Conservation (phyloP, 1,139 yeast species). For the Debaryomyces fabryi region DNA sequence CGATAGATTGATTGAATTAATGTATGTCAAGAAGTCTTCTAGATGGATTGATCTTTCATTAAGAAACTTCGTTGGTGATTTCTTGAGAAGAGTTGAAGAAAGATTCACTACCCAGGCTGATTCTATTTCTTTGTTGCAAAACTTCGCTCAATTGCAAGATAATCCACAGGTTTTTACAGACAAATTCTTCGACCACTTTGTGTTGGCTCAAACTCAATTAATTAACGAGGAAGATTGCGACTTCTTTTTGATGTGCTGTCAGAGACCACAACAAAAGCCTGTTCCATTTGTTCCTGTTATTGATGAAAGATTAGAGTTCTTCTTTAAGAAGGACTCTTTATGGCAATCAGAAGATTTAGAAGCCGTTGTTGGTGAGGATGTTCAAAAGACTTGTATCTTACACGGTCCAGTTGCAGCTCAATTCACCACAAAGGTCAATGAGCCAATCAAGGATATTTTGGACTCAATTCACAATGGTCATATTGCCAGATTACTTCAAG, state of each 20-base stretch:
- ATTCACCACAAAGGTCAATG: constrained; percentile 82
- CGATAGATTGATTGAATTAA: constrained; percentile 80
- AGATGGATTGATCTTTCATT: constrained; percentile 89
- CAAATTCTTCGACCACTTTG: constrained; percentile 65
- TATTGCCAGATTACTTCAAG: constrained; percentile 66
- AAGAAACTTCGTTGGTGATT: constrained; percentile 85
- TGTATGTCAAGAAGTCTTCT: constrained; percentile 77
- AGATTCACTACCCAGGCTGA: constrained; percentile 70
- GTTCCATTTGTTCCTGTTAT: constrained; percentile 96
- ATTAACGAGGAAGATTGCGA: constrained; percentile 96
- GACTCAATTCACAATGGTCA: constrained; percentile 92
- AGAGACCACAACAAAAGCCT: constrained; percentile 89
- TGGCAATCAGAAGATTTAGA: constrained; percentile 99
- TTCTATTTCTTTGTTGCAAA: constrained; percentile 70
- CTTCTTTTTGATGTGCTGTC: constrained; percentile 82
- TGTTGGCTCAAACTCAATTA: constrained; percentile 76
- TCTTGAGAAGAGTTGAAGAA: constrained; percentile 93
- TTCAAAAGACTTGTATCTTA: constrained; percentile 95
- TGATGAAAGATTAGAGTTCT: constrained; percentile 91
- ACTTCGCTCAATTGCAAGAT: constrained; percentile 62
- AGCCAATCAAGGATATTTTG: constrained; percentile 88
- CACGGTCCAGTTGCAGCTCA: constrained; percentile 99
- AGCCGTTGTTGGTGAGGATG: constrained; percentile 94
- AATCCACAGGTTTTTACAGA: constrained; percentile 63
- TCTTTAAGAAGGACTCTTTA: constrained; percentile 96